Percentiles rank a stretch among this genome's conserved stretches.
phyloP scores from a whole-genome alignment of 495 filamentous ascomycete genomes.

The Penicillium pancosmium region DNA sequence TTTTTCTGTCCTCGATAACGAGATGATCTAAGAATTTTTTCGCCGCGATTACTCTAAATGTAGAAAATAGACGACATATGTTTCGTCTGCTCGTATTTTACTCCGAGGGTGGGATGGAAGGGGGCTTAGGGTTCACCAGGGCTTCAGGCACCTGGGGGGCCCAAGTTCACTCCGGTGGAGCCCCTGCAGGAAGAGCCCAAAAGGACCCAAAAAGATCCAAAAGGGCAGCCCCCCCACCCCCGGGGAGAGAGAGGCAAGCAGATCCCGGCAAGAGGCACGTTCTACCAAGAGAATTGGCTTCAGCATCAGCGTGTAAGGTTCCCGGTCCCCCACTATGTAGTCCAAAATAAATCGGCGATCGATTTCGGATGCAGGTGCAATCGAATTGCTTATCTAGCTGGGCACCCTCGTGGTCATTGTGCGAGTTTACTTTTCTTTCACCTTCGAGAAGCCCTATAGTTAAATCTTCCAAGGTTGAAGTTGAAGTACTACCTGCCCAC shows the following conservation, averaged over 20 bases:
- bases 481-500: too few species aligned
- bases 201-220: background rate
- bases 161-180: background rate
- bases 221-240: background rate
- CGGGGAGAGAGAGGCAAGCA: background rate
- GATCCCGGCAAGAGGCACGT: background rate
- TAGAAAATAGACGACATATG: background rate
- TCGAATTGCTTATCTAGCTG: slow-evolving; percentile 7
- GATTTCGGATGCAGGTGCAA: background rate
- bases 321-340: slow-evolving; percentile 2
- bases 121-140: background rate
- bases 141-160: background rate
- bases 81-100: background rate
- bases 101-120: background rate
- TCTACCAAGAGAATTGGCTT: background rate
- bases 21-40: background rate
- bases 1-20: background rate
- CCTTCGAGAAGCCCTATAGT: background rate
- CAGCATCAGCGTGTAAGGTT: slow-evolving; percentile 3
- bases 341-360: slow-evolving; percentile 6
- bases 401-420: slow-evolving; percentile 1
- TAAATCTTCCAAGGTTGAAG: too few species aligned
- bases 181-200: background rate
- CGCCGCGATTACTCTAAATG: background rate
- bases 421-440: background rate